Base-by-base conservation (phyloP, 2,329 filamentous ascomycete genomes). In the Aspergillus neotritici region DNA sequence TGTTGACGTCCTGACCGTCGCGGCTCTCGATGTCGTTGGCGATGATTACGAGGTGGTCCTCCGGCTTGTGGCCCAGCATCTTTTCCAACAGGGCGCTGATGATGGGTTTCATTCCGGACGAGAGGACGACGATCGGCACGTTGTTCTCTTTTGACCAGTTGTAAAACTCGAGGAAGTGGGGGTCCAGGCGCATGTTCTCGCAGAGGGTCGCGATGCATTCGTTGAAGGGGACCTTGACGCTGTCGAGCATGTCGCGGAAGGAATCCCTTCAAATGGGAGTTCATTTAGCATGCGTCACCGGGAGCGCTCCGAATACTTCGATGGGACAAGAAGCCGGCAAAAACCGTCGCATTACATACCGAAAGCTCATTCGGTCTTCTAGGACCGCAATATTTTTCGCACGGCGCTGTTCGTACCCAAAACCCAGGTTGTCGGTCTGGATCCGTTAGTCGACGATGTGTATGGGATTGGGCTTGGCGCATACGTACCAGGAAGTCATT, bases 381-480 rank as follows among this genome's bases (percentile, higher is more conserved):
- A 97, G 82, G 31, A 94, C 86, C 54, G 86, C 86, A 51, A 78
- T 69, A 71, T 94, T 95, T 52, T 82, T 80, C 62, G 83, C 69
- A 44, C 77, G 77, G 51, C 93, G 87, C 54, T 80, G 78, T 49
- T 78, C 80, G 21, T 68, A 61, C 39, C 93, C 93, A 63, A 84
- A 95, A 50, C 93, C 93, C 48, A 96, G 78, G 69, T 87, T 93
- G 73, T 97, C 93, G 45, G 90, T 96, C 81, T 91, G 80, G 79
- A 63, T 83, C 37, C 47, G 49, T 44, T 21, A 50, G 34, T 13
- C 38, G n/a, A n/a, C n/a, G n/a, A 38, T 33, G 14, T 16, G 29
- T 8, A 28, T 37, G 30, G 11, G n/a, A 29, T 33, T 15, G 12
- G 28, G 25, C 28, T 13, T 8, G 29, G 17, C 37, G 21, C 21